Evolutionary conservation across 345 rosid species (phyloP).

Genomic region (Cochlearia excelsa): DNA sequence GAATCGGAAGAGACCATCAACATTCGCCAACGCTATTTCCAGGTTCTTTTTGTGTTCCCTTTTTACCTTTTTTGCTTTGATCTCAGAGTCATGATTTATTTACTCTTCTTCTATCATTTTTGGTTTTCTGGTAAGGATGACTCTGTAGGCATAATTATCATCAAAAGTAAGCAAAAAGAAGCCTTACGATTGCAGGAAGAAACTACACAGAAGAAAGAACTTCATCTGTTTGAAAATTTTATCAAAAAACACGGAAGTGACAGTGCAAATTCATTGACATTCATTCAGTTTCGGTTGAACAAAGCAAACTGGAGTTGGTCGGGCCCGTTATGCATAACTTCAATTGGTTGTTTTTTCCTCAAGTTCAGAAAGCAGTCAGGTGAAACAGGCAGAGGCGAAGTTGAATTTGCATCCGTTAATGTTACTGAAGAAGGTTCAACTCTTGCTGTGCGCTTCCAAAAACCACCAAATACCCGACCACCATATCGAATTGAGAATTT

Average conservation of each 20-base stretch:
- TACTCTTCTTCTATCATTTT: slow-evolving; percentile 20
- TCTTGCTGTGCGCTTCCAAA: slow-evolving; percentile 67
- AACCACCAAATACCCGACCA: slow-evolving; percentile 59
- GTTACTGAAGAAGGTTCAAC: slow-evolving; percentile 86
- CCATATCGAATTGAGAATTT: slow-evolving; percentile 89
- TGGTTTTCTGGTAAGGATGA: slow-evolving; percentile 54
- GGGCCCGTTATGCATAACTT: slow-evolving; percentile 86
- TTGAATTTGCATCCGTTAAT: slow-evolving; percentile 69
- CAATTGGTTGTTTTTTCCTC: slow-evolving; percentile 78
- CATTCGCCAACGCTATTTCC: slow-evolving; percentile 71
- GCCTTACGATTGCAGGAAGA: slow-evolving; percentile 52
- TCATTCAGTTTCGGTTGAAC: slow-evolving; percentile 64
- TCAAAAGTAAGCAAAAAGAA: slow-evolving; percentile 57
- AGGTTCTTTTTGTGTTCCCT: slow-evolving; percentile 48
- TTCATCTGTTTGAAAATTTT: slow-evolving; percentile 70
- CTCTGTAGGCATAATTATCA: slow-evolving; percentile 44
- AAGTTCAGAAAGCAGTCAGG: slow-evolving; percentile 64
- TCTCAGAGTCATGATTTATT: slow-evolving; percentile 24
- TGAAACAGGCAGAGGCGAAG: slow-evolving; percentile 41
- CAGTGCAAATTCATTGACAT: slow-evolving; percentile 44
- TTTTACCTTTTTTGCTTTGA: not conserved
- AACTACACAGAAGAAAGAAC: slow-evolving; percentile 50
- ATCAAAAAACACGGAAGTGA: slow-evolving; percentile 74
- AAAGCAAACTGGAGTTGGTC: slow-evolving; percentile 71
- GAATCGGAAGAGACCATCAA: slow-evolving; percentile 60